These are phyloP conservation scores for Talaromyces pinophilus DNA, from an alignment of 2,329 filamentous ascomycete species.

Conservation along the genomic window DNA sequence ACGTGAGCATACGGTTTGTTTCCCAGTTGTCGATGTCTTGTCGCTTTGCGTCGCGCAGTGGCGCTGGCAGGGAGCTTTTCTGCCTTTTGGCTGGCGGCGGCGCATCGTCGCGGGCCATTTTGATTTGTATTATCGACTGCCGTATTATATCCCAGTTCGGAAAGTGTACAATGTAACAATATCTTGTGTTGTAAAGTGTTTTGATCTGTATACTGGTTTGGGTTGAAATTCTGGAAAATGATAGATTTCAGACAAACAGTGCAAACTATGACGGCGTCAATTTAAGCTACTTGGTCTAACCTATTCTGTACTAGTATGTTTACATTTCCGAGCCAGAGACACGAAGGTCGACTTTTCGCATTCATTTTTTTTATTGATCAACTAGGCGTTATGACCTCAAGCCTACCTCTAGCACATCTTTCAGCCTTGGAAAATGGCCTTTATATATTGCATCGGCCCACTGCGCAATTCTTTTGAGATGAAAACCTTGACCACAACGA, in stretches of 20 bases:
- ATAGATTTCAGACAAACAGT: slow-evolving; percentile 23
- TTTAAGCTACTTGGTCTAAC: neutral
- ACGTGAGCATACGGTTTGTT: slow-evolving; percentile 96
- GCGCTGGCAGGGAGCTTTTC: slow-evolving; percentile 40
- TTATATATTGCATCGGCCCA: slow-evolving; percentile 13
- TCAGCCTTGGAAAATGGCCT: neutral
- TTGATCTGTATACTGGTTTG: neutral
- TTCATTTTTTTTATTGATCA: too few relatives aligned
- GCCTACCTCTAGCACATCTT: slow-evolving; percentile 1
- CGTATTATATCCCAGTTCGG: neutral
- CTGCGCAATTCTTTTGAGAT: neutral
- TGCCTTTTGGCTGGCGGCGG: slow-evolving; percentile 43
- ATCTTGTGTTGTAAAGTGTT: neutral
- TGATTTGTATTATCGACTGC: neutral
- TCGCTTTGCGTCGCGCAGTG: slow-evolving; percentile 61
- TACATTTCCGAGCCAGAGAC: neutral
- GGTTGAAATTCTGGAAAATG: neutral
- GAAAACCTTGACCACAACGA: neutral
- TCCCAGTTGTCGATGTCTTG: slow-evolving; percentile 98
- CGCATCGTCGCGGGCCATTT: slow-evolving; percentile 40
- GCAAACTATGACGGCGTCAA: slow-evolving; percentile 21
- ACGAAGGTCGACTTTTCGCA: too few relatives aligned
- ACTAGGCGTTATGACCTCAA: neutral
- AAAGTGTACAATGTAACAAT: neutral
- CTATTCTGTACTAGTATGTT: neutral